Evolutionary conservation across 805 yeast genomes (phyloP), one percentile per base, ranked within the genome.

Genomic region (Starmerella asiatica): DNA sequence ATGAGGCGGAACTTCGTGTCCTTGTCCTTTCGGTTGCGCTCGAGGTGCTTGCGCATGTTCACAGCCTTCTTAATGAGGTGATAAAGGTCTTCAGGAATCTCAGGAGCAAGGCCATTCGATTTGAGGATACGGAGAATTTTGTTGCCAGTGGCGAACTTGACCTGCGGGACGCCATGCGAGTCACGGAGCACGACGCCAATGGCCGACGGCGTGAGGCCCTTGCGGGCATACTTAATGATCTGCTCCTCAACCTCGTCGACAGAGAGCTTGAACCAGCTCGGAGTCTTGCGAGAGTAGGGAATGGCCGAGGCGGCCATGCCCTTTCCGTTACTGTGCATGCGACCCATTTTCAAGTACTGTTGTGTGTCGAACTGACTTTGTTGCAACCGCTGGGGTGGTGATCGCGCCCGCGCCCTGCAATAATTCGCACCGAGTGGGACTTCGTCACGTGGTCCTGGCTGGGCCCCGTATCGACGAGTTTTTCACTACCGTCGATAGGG

Each of bases 21-120:
- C 79, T 91, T 88, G 75, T 91, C 99, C 80, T 91, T 91, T 83
- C 99, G 86, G 96, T 91, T 91, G 74, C 93, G 83, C 76, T 91
- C 99, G 68, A 91, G 80, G 74, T 91, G 99, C 83, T 91, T 91
- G 85, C 99, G 91, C 70, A 93, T 95, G 57, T 96, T 65, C 63
- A 91, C 97, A 67, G 99, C 99, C 80, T 91, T 91, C 85, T 88
- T 91, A 68, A 91, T 91, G 72, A 91, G 80, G 73, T 72, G 86
- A 91, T 91, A 91, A 63, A 91, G 80, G 70, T 91, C 99, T 79
- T 91, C 99, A 71, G 99, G 99, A 64, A 91, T 81, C 74, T 91
- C 98, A 70, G 99, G 97, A 64, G 97, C 98, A 65, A 91, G 83
- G 79, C 98, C 99, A 77, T 86, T 85, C 53, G 97, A 81, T 73